phyloP scores from a whole-genome alignment of 257 asterid species.

The Solanum lycopersicoides region DNA sequence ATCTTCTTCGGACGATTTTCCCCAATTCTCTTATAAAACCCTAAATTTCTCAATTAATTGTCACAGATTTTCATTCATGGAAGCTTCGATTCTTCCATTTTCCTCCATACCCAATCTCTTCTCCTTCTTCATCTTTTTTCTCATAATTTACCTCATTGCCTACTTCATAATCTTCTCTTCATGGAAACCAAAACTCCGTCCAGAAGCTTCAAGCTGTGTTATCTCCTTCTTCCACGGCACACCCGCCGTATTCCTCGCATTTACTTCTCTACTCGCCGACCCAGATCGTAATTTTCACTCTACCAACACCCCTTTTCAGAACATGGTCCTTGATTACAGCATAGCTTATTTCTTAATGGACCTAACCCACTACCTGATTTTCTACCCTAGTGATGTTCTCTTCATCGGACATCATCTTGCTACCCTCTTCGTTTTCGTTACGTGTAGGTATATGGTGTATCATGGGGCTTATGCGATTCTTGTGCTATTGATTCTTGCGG shows the following conservation, averaged over 20 bases:
- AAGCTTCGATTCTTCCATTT: neutral
- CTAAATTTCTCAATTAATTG: neutral
- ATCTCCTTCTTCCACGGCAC: slow-evolving; percentile 86
- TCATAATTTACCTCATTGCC: slow-evolving; percentile 38
- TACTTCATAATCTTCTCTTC: slow-evolving; percentile 45
- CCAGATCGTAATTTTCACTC: slow-evolving; percentile 45
- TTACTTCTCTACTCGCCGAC: slow-evolving; percentile 42
- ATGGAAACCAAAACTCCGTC: slow-evolving; percentile 62
- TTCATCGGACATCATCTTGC: slow-evolving; percentile 85
- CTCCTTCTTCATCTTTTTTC: slow-evolving; percentile 32
- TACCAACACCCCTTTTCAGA: slow-evolving; percentile 49
- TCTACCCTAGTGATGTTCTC: slow-evolving; percentile 61
- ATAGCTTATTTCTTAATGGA: slow-evolving; percentile 84
- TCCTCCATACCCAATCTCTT: slow-evolving; percentile 21
- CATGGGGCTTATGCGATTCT: slow-evolving; percentile 80
- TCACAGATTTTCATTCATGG: slow-evolving; percentile 16
- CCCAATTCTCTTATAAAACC: neutral
- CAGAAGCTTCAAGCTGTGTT: slow-evolving; percentile 92
- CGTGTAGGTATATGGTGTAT: slow-evolving; percentile 62
- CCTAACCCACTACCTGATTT: slow-evolving; percentile 63
- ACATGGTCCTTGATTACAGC: slow-evolving; percentile 76
- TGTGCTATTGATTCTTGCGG: slow-evolving; percentile 66
- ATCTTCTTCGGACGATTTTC: neutral
- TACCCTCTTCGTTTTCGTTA: slow-evolving; percentile 75
- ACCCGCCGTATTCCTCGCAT: slow-evolving; percentile 75